phyloP scores from a whole-genome alignment of 768 basidiomycete genomes.

The Piloderma croceum region DNA sequence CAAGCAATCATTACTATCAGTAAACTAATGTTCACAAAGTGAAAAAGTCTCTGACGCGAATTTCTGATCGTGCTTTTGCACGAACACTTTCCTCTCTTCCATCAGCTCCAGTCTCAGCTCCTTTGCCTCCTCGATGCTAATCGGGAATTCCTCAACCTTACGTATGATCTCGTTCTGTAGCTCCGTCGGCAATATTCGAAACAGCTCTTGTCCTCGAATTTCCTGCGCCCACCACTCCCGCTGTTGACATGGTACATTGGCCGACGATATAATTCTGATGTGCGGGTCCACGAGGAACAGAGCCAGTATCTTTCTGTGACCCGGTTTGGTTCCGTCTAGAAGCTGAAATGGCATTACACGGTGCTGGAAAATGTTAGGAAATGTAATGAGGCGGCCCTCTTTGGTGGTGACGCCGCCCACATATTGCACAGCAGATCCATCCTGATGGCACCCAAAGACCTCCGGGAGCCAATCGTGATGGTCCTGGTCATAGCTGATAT shows the following conservation, averaged over 20 bases:
- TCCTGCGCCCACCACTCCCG: too few relatives aligned
- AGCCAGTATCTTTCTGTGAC: conserved; percentile 34
- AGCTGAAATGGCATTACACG: conserved; percentile 31
- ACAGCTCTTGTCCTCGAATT: too few relatives aligned
- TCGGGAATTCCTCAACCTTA: too few relatives aligned
- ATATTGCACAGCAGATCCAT: conserved; percentile 21
- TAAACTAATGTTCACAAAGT: conserved; percentile 24
- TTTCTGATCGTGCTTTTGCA: conserved; percentile 8
- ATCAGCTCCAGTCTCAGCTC: too few relatives aligned
- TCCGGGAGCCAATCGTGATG: conserved; percentile 19
- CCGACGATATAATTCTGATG: too few relatives aligned
- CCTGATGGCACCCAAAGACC: conserved; percentile 23
- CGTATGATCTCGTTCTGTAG: too few relatives aligned
- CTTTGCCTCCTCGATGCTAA: too few relatives aligned
- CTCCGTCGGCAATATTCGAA: too few relatives aligned
- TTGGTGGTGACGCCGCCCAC: conserved; percentile 31
- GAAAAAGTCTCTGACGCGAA: conserved; percentile 16
- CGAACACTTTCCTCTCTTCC: conserved; percentile 28
- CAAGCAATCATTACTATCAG: too few relatives aligned
- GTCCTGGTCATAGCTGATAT: conserved; percentile 13
- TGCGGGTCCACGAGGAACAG: conserved; percentile 38
- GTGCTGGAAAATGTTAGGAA: conserved; percentile 33
- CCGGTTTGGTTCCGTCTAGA: conserved; percentile 27
- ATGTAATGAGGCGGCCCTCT: conserved; percentile 33
- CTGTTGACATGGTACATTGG: too few relatives aligned